Base-by-base conservation (phyloP, 2,329 filamentous ascomycete genomes). In the Cladosporium sp. region DNA sequence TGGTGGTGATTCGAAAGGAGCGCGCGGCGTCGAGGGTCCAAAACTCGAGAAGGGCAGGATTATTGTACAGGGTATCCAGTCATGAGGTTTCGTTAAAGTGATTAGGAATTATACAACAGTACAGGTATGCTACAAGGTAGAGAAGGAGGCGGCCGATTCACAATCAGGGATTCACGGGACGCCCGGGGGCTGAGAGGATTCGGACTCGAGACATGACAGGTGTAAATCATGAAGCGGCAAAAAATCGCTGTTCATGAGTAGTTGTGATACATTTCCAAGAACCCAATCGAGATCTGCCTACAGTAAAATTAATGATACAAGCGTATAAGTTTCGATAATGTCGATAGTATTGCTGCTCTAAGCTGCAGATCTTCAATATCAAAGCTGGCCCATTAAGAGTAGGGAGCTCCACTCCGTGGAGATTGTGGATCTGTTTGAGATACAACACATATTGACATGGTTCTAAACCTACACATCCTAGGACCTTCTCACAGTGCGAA, bases 401-500 rank as follows among this genome's bases (percentile, higher is more conserved):
- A n/a, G n/a, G n/a, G 39, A 46, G 39, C 39, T 46, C 39, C 39
- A 46, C 39, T 46, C n/a, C 39, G 39, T 46, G 39, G 21, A 46
- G 39, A 46, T 46, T 46, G 39, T 46, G 39, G 39, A 46, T 46
- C 11, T 46, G 39, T 46, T 13, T 21, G 39, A 23, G 13, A 3
- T 46, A n/a, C n/a, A 4, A n/a, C 39, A 21, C 3, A 8, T 46
- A 46, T 46, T 1, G 18, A 26, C 23, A 28, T 57, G 30, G 39
- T 18, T 46, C 26, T 23, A 46, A 25, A 16, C 13, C 25, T 46
- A 59, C 25, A 16, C 16, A 13, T 30, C 13, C 28, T 18, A 28
- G 10, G 11, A 21, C 23, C 46, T 26, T 36, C 51, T 36, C 54
- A 60, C 65, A 36, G 67, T 66, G 56, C 65, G 48, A 14, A 72